Percentiles rank a stretch among this genome's conserved stretches.
phyloP scores from a whole-genome alignment of 176 grass and related monocot species.

The Raddia distichophylla region DNA sequence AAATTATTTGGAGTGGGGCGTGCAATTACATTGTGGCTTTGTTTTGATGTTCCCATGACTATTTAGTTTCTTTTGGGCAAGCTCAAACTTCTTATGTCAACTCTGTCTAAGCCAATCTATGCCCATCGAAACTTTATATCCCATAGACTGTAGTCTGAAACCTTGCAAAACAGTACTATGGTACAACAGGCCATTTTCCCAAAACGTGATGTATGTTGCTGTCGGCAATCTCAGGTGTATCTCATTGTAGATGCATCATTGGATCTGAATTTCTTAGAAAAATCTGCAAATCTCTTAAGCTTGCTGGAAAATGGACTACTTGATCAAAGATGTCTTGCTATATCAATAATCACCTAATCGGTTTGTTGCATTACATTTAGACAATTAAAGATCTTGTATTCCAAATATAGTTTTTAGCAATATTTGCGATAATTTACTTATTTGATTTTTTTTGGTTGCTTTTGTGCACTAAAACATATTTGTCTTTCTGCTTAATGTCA shows the following conservation, averaged over 20 bases:
- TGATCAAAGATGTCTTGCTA: not conserved
- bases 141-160: not conserved
- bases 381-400: not conserved
- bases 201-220: not conserved
- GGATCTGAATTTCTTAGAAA: not conserved
- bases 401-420: constrained; percentile 1
- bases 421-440: constrained; percentile 11
- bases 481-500: constrained; percentile 12
- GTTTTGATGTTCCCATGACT: not conserved
- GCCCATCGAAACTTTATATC: not conserved
- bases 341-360: not conserved
- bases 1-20: not conserved
- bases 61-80: not conserved
- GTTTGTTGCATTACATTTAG: not conserved
- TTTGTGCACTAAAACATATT: not conserved
- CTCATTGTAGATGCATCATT: constrained; percentile 10
- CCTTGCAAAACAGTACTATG: not conserved
- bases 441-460: constrained; percentile 12
- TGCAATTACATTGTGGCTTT: not conserved
- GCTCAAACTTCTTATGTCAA: not conserved
- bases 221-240: not conserved
- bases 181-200: not conserved
- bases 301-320: not conserved
- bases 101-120: not conserved
- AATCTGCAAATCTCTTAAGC: not conserved